These are phyloP conservation scores for Ceratobasidium sp. DNA, from an alignment of 1,284 basidiomycete species.

Conservation along the genomic window DNA sequence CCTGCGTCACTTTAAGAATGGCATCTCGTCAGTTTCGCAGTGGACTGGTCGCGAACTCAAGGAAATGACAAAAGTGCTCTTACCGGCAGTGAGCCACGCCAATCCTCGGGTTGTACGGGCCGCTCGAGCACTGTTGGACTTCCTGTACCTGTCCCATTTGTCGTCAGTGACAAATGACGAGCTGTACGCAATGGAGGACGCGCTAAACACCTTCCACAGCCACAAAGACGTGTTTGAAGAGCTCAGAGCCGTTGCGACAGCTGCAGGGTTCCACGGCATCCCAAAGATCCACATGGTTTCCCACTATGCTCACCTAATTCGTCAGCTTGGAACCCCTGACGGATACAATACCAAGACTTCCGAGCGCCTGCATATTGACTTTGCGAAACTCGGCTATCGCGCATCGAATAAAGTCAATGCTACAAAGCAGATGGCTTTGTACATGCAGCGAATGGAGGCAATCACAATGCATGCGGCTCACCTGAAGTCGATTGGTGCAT, in stretches of 20 bases:
- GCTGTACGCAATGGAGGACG: conserved; percentile 35
- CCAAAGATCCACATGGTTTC: conserved; percentile 52
- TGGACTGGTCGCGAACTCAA: conserved; percentile 35
- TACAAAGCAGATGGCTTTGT: conserved; percentile 40
- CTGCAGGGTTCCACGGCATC: conserved; percentile 50
- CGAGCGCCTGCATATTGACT: conserved; percentile 42
- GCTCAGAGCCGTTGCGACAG: conserved; percentile 45
- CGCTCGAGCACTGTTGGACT: conserved; percentile 49
- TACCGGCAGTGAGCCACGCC: neutral
- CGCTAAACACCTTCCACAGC: conserved; percentile 47
- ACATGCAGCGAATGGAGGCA: conserved; percentile 32
- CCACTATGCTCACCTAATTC: conserved; percentile 37
- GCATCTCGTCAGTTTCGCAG: conserved; percentile 34
- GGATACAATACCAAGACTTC: conserved; percentile 40
- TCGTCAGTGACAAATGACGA: neutral
- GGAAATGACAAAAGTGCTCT: conserved; percentile 22
- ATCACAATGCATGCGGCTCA: conserved; percentile 28
- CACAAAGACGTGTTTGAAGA: conserved; percentile 49
- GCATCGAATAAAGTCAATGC: conserved; percentile 37
- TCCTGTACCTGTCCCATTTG: conserved; percentile 46
- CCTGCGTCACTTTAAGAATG: conserved; percentile 36
- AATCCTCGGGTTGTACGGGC: conserved; percentile 31
- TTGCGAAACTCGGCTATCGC: conserved; percentile 36
- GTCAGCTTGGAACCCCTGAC: conserved; percentile 38
- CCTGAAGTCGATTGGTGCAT: neutral